Percentiles rank a stretch among this genome's conserved stretches.
Evolutionary conservation across 148 eudicot species (phyloP).

Genomic region (Selenicereus undatus): DNA sequence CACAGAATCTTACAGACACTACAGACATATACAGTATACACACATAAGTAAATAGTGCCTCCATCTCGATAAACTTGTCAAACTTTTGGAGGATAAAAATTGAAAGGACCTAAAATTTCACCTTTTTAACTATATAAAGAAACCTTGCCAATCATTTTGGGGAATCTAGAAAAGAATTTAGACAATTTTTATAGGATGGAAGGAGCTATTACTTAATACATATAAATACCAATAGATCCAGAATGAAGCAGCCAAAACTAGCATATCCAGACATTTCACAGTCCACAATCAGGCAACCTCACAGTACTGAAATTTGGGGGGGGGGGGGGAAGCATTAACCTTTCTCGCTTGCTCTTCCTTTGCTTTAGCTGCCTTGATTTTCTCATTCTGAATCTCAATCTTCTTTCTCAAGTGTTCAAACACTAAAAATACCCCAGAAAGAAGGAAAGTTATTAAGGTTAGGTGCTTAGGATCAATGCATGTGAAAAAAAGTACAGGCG

Average conservation of each 20-base stretch:
- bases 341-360: conserved; percentile 82
- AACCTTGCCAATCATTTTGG: too few relatives aligned
- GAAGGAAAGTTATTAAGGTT: conserved; percentile 7
- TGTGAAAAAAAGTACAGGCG: neutral
- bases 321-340: conserved; percentile 33
- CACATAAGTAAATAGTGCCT: too few relatives aligned
- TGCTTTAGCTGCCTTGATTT: conserved; percentile 58
- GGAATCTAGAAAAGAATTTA: too few relatives aligned
- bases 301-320: conserved; percentile 4
- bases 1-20: too few relatives aligned
- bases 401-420: conserved; percentile 95
- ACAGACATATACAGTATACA: too few relatives aligned
- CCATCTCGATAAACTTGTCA: too few relatives aligned
- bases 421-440: conserved; percentile 35
- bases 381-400: conserved; percentile 86
- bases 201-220: too few relatives aligned
- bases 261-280: neutral
- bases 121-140: too few relatives aligned
- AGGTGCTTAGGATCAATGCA: neutral
- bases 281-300: neutral
- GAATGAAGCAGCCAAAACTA: neutral
- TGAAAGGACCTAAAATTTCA: too few relatives aligned
- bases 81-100: too few relatives aligned
- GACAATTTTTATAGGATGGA: too few relatives aligned
- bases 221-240: too few relatives aligned